Conservation (phyloP, 306 rosid genomes). For the Cajanus cajan region DNA sequence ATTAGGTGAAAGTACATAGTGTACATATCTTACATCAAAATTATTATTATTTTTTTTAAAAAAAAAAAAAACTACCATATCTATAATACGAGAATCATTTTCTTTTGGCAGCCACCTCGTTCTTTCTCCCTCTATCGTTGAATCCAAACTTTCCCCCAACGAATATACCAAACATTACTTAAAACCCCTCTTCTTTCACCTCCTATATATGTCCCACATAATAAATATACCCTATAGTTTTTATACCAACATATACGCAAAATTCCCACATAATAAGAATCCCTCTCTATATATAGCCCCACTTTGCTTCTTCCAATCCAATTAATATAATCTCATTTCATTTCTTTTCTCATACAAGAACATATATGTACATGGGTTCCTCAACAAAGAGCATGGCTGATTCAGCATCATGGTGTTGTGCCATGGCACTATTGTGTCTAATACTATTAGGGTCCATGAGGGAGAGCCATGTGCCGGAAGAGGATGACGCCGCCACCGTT, state of each 20-base stretch:
- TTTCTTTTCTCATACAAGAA: neutral
- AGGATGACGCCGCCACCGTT: neutral
- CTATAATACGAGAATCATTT: neutral
- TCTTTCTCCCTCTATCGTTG: slow-evolving; percentile 1
- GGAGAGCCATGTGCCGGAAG: slow-evolving; percentile 32
- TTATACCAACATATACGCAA: neutral
- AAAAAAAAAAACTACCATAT: neutral
- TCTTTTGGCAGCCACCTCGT: neutral
- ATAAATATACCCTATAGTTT: neutral
- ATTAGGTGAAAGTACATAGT: neutral
- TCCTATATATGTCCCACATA: neutral
- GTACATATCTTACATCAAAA: neutral
- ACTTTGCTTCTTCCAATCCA: neutral
- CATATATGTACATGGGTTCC: neutral
- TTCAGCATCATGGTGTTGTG: slow-evolving; percentile 64
- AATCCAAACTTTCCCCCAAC: slow-evolving; percentile 27
- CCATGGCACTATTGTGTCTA: slow-evolving; percentile 40
- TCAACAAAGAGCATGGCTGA: slow-evolving; percentile 37
- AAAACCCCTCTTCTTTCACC: neutral
- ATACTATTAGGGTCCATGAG: slow-evolving; percentile 56
- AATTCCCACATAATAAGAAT: neutral
- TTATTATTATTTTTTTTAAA: neutral
- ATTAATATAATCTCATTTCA: neutral
- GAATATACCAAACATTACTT: slow-evolving; percentile 31
- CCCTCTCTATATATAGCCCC: neutral